Conservation (phyloP, 2,329 filamentous ascomycete species). For the Scopulariopsis brevicaulis region DNA sequence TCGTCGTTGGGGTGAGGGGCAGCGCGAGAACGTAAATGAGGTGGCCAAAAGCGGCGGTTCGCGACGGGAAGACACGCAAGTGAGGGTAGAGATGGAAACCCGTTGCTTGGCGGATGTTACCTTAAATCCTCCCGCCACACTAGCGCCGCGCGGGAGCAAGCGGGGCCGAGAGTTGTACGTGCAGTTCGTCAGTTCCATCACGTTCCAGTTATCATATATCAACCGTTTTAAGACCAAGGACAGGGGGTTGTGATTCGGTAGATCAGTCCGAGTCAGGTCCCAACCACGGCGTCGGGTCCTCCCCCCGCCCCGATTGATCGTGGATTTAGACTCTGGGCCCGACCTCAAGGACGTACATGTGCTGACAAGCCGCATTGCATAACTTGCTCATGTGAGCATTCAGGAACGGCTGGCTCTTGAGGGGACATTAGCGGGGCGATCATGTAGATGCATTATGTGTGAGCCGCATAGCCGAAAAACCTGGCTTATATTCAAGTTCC, state of each 20-base stretch:
- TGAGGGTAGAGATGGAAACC: no score
- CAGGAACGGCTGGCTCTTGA: no score
- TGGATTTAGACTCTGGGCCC: not conserved
- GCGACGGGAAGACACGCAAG: no score
- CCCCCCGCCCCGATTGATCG: not conserved
- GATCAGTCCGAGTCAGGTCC: not conserved
- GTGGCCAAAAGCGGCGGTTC: not conserved
- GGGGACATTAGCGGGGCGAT: no score
- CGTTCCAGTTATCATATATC: not conserved
- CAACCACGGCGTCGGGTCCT: not conserved
- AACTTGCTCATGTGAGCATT: no score
- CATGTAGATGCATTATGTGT: no score
- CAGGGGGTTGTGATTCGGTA: not conserved
- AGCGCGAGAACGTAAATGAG: not conserved
- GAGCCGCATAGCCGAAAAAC: no score
- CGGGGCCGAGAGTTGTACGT: not conserved
- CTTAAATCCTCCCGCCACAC: not conserved
- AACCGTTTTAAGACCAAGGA: not conserved
- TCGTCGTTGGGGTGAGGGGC: not conserved
- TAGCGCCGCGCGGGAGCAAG: not conserved
- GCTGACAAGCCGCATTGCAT: no score
- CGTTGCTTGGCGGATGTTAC: not conserved
- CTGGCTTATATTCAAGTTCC: no score
- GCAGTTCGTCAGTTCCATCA: not conserved
- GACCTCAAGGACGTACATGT: no score